Conservation (phyloP, 331 rosid genomes). For the Rhamnella rubrinervis region DNA sequence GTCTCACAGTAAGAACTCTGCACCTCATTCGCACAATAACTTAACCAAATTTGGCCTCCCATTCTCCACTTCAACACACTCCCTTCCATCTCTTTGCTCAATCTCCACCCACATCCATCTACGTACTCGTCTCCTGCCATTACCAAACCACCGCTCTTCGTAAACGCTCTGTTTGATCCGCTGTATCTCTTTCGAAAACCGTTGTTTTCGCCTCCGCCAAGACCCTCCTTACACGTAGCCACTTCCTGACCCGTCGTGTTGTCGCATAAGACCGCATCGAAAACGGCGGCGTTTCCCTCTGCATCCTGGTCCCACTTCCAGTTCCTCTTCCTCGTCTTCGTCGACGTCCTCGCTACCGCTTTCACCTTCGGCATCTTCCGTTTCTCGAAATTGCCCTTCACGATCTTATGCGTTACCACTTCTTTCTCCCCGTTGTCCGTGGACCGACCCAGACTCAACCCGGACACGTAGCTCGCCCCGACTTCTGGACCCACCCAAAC, state of each 20-base stretch:
- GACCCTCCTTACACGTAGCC: slow-evolving; percentile 28
- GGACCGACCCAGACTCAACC: slow-evolving; percentile 77
- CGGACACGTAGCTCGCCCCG: slow-evolving; percentile 70
- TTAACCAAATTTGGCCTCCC: slow-evolving; percentile 76
- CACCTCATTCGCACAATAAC: slow-evolving; percentile 55
- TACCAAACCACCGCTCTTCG: slow-evolving; percentile 66
- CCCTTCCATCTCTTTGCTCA: slow-evolving; percentile 85
- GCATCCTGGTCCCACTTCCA: slow-evolving; percentile 96
- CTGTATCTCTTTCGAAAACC: slow-evolving; percentile 38
- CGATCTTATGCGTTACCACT: slow-evolving; percentile 45
- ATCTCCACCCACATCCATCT: slow-evolving; percentile 74
- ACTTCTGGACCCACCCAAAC: slow-evolving; percentile 89
- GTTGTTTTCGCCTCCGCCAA: slow-evolving; percentile 25
- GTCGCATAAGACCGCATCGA: slow-evolving; percentile 65
- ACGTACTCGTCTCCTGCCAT: slow-evolving; percentile 79
- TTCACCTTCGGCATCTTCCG: slow-evolving; percentile 37
- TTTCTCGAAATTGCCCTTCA: slow-evolving; percentile 57
- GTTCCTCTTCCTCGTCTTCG: slow-evolving; percentile 39
- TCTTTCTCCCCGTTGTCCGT: slow-evolving; percentile 65
- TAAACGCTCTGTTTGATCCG: slow-evolving; percentile 51
- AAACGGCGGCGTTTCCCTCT: slow-evolving; percentile 78
- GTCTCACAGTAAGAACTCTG: slow-evolving; percentile 59
- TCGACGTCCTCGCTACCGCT: slow-evolving; percentile 38
- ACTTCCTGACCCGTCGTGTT: slow-evolving; percentile 61
- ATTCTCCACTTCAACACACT: slow-evolving; percentile 92